A percentile compares a stretch with the other conserved stretches of the same genome.
Evolutionary conservation across 164 flowering plant species (phyloP).

Genomic region (Tetrastigma voinierianum): DNA sequence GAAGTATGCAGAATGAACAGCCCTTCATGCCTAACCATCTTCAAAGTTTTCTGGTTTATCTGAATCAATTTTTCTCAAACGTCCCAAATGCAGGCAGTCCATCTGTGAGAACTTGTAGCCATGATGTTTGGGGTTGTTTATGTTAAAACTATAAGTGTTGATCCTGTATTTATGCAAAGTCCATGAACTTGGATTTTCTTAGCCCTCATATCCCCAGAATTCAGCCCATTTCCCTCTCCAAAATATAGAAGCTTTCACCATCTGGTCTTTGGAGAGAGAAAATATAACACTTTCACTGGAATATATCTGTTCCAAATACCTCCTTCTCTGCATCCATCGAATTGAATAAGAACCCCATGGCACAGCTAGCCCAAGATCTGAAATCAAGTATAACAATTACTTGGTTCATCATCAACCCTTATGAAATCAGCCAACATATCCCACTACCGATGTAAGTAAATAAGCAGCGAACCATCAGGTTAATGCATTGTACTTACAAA

Average conservation of each 20-base stretch:
- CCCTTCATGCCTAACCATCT: conserved; percentile 42
- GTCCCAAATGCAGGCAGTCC: conserved; percentile 94
- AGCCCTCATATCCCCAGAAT: conserved; percentile 58
- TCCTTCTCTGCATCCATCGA: conserved; percentile 83
- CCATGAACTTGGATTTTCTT: conserved; percentile 45
- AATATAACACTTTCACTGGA: conserved; percentile 47
- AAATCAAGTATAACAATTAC: conserved; percentile 11
- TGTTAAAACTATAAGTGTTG: conserved; percentile 71
- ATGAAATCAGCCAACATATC: background rate
- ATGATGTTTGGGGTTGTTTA: conserved; percentile 51
- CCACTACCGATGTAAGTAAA: too few relatives aligned
- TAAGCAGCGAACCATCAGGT: too few relatives aligned
- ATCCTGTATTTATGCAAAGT: conserved; percentile 62
- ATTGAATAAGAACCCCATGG: conserved; percentile 71
- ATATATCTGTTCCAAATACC: conserved; percentile 58
- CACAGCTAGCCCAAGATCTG: conserved; percentile 72
- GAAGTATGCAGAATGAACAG: conserved; percentile 88
- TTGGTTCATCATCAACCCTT: background rate
- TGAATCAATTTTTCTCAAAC: conserved; percentile 49
- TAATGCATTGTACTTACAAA: too few relatives aligned
- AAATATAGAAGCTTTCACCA: conserved; percentile 52
- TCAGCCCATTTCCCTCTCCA: conserved; percentile 70
- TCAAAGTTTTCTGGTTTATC: conserved; percentile 36
- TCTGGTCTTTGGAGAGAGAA: conserved; percentile 56
- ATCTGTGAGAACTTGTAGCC: conserved; percentile 91